phyloP scores from a whole-genome alignment of 148 eudicot genomes.

The Beta vulgaris region DNA sequence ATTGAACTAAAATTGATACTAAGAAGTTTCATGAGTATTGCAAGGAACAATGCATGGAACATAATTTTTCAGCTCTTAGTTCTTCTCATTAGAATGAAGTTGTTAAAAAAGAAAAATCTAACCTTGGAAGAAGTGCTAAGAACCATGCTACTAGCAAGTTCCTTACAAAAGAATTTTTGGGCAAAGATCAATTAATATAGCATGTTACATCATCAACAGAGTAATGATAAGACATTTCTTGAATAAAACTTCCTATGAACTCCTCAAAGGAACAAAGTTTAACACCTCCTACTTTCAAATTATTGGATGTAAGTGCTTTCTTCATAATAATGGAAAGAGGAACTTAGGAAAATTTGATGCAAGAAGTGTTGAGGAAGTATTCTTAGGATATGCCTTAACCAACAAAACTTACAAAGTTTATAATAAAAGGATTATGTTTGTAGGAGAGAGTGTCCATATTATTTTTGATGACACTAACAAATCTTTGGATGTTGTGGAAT shows the following conservation, averaged over 20 bases:
- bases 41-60: neutral
- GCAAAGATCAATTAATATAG: too few relatives aligned
- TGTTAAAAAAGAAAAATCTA: neutral
- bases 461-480: neutral
- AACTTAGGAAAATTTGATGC: too few relatives aligned
- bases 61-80: neutral
- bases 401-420: neutral
- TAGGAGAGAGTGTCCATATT: neutral
- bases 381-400: neutral
- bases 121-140: too few relatives aligned
- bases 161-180: neutral
- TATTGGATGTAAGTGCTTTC: too few relatives aligned
- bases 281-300: neutral
- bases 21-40: neutral
- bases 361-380: neutral
- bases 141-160: too few relatives aligned
- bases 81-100: neutral
- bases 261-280: neutral
- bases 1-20: neutral
- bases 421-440: neutral
- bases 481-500: too few relatives aligned
- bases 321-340: too few relatives aligned
- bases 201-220: neutral
- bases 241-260: neutral
- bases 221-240: neutral